Conservation (phyloP, 1,284 basidiomycete genomes). For the Puccinia polysora region DNA sequence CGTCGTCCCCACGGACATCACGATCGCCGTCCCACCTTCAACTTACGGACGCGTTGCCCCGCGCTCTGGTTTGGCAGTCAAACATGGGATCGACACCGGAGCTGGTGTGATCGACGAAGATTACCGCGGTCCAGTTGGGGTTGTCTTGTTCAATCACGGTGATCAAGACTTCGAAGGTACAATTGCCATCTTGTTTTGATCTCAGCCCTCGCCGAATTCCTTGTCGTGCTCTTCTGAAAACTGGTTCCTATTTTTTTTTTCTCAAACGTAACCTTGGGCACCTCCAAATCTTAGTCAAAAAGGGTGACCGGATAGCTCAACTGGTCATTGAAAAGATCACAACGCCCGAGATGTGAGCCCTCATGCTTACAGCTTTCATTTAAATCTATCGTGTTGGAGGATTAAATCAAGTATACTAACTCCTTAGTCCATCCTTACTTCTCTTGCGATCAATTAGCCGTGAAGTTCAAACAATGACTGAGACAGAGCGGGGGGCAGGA, state of each 20-base stretch:
- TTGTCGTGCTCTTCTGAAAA: not conserved
- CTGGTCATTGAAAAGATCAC: slow-evolving; percentile 86
- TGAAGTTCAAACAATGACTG: slow-evolving; percentile 38
- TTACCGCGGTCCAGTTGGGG: slow-evolving; percentile 85
- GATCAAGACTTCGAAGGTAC: slow-evolving; percentile 81
- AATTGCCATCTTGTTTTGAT: slow-evolving; percentile 40
- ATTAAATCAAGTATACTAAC: not conserved
- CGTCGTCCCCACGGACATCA: slow-evolving; percentile 80
- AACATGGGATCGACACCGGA: slow-evolving; percentile 94
- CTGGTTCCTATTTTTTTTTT: not conserved
- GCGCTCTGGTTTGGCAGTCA: slow-evolving; percentile 82
- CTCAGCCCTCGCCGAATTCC: not conserved
- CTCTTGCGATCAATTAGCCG: not conserved
- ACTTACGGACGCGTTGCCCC: slow-evolving; percentile 96
- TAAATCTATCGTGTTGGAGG: not conserved
- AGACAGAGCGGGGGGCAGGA: slow-evolving; percentile 42
- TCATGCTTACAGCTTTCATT: slow-evolving; percentile 52
- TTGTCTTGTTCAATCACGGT: slow-evolving; percentile 89
- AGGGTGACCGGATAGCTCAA: slow-evolving; percentile 90
- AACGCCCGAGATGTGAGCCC: slow-evolving; percentile 77
- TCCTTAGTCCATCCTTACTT: not conserved
- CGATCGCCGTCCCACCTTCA: slow-evolving; percentile 82
- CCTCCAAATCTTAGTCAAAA: slow-evolving; percentile 70
- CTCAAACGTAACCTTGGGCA: too few relatives aligned
- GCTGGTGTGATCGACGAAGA: slow-evolving; percentile 96